Base-by-base conservation (phyloP, 208 protist species). In the Phytomonas francai region DNA sequence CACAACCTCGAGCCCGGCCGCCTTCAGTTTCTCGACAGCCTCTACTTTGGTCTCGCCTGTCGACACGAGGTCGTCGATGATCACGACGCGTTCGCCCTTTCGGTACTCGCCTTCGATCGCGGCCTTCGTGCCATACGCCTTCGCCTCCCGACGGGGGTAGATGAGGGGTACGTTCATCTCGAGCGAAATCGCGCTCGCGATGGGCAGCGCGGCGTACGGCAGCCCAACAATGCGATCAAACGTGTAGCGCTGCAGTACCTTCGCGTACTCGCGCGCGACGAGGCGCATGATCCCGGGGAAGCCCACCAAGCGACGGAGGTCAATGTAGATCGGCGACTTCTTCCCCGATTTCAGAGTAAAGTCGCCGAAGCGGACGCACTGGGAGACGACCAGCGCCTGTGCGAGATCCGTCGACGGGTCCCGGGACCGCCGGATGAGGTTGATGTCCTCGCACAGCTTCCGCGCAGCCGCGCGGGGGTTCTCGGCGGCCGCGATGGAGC, bases 341-440 rank as follows among this genome's bases (percentile, higher is more conserved):
- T 97, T 95, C 42, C 97, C 97, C 14, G 85, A 95, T 76, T 98
- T 98, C 64, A 98, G 84, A 33, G 87, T 98, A 81, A 98, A 98
- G 58, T 88, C 77, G 54, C 97, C 97, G 74, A 98, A 97, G 76
- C 96, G 92, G 31, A 98, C 91, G 75, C 84, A 95, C 54, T 84
- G 76, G 9, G 89, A 92, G 19, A 76, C 69, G 16, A 95, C 89
- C 19, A 95, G 83, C 30, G 86, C 84, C n/a, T 61, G 65, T 7
- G 89, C 89, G 29, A 95, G 73, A 27, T 84, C 82, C 25, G 60
- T 25, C 12, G 80, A 84, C 5, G 75, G 68, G 54, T 59, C 54
- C 5, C 54, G 54, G 25, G 72, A 70, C 39, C 79, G 77, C 59
- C 89, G 89, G 19, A 91, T 70, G 65, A 63, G 29, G 69, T 94